These are phyloP conservation scores for Bruguiera sexangula DNA, from an alignment of 345 rosid genomes.

Conservation along the genomic window DNA sequence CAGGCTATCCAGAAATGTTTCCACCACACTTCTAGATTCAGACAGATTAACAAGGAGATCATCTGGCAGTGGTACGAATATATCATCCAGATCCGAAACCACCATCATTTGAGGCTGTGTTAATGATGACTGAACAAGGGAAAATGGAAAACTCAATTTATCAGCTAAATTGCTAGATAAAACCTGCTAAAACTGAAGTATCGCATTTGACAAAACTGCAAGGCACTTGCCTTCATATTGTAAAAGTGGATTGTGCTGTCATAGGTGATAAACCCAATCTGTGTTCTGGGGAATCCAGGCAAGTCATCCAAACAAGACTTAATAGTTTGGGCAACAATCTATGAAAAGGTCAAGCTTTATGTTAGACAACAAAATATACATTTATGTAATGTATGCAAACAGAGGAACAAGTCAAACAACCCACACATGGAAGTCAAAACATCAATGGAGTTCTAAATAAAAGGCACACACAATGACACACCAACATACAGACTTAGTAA, in stretches of 20 bases:
- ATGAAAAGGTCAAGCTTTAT: slow-evolving; percentile 10
- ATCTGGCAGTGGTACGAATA: slow-evolving; percentile 89
- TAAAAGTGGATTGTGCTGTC: slow-evolving; percentile 98
- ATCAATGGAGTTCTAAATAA: background rate
- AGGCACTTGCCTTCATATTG: slow-evolving; percentile 82
- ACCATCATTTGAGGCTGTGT: slow-evolving; percentile 99
- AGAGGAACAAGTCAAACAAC: slow-evolving; percentile 39
- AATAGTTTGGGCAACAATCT: slow-evolving; percentile 95
- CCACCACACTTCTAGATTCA: slow-evolving; percentile 91
- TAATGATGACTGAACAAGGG: slow-evolving; percentile 75
- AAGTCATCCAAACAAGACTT: slow-evolving; percentile 91
- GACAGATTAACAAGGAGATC: slow-evolving; percentile 99
- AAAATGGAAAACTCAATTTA: slow-evolving; percentile 19
- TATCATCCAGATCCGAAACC: slow-evolving; percentile 91
- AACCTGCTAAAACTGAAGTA: background rate
- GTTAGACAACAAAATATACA: background rate
- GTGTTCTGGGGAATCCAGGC: slow-evolving; percentile 96
- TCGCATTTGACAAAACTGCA: slow-evolving; percentile 12
- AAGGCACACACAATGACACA: background rate
- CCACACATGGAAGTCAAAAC: slow-evolving; percentile 25
- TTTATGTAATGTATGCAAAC: background rate
- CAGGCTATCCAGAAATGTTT: slow-evolving; percentile 82
- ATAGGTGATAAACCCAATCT: slow-evolving; percentile 94
- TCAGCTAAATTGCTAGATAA: background rate
- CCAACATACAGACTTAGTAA: too few species aligned